A percentile compares a stretch with the other conserved stretches of the same genome.
Conservation (phyloP, 805 yeast species). For the Lachancea cidri region DNA sequence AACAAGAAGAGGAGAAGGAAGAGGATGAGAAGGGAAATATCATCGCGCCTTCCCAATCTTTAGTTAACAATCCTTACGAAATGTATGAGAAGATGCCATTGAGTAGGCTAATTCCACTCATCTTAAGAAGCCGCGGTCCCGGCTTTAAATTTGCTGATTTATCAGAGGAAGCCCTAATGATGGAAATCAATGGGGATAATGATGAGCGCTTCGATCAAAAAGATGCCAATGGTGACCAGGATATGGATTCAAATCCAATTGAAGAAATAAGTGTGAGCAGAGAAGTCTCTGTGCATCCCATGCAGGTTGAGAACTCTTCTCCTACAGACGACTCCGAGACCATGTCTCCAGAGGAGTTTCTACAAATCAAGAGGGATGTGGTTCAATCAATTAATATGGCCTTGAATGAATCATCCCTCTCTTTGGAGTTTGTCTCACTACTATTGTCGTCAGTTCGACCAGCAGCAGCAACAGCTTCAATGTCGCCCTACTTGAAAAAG, state of each 20-base stretch:
- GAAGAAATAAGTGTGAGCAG: neutral
- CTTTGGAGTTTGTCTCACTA: constrained; percentile 82
- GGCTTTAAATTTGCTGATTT: constrained; percentile 41
- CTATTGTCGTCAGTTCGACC: constrained; percentile 77
- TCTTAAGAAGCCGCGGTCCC: constrained; percentile 52
- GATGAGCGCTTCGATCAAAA: constrained; percentile 3
- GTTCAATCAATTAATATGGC: constrained; percentile 56
- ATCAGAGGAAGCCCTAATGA: constrained; percentile 45
- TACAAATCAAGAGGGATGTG: constrained; percentile 48
- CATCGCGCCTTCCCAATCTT: constrained; percentile 7
- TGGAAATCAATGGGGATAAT: constrained; percentile 36
- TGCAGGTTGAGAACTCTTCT: constrained; percentile 1
- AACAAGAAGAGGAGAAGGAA: neutral
- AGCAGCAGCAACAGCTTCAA: constrained; percentile 78
- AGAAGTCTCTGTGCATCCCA: constrained; percentile 1
- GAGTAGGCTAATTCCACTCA: constrained; percentile 53
- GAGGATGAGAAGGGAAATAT: constrained; percentile 5
- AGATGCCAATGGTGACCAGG: constrained; percentile 13
- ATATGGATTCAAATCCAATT: constrained; percentile 9
- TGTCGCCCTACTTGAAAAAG: constrained; percentile 77
- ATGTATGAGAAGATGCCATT: constrained; percentile 38
- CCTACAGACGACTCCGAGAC: neutral
- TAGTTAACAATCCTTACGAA: constrained; percentile 30
- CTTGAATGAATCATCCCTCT: constrained; percentile 80
- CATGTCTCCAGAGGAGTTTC: constrained; percentile 37